Evolutionary conservation across 2,329 filamentous ascomycete species (phyloP).

Genomic region (Fusarium tuaranense): DNA sequence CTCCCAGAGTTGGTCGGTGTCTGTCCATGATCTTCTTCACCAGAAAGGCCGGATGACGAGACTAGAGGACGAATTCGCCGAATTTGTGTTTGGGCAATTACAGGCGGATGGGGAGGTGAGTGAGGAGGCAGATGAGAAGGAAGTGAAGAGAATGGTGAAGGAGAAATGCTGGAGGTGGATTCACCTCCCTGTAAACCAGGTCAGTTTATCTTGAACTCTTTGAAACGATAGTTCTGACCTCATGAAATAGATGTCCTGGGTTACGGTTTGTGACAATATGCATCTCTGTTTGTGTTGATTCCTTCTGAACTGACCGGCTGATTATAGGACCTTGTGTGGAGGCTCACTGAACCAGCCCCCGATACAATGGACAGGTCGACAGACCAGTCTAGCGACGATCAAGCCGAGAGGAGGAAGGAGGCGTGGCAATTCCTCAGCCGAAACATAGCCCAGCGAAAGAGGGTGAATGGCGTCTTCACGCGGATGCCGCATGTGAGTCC

Average conservation of each 20-base stretch:
- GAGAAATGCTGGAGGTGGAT: slow-evolving; percentile 19
- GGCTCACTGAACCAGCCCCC: neutral
- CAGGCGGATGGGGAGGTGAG: neutral
- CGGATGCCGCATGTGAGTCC: neutral
- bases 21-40: slow-evolving; percentile 1
- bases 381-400: neutral
- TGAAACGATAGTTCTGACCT: neutral
- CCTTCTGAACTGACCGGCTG: neutral
- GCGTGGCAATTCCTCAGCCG: slow-evolving; percentile 2
- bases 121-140: neutral
- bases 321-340: neutral
- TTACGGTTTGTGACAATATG: slow-evolving; percentile 1
- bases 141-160: neutral
- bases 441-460: neutral
- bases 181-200: slow-evolving; percentile 20
- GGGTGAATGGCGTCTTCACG: neutral
- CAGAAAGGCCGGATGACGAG: neutral
- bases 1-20: neutral
- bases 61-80: neutral
- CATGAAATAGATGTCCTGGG: slow-evolving; percentile 4
- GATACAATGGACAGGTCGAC: no score
- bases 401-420: neutral
- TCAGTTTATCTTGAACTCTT: neutral
- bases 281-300: neutral
- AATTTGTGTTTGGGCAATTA: neutral